Conservation (phyloP, 768 basidiomycete species). For the Leccinum ochraceum region DNA sequence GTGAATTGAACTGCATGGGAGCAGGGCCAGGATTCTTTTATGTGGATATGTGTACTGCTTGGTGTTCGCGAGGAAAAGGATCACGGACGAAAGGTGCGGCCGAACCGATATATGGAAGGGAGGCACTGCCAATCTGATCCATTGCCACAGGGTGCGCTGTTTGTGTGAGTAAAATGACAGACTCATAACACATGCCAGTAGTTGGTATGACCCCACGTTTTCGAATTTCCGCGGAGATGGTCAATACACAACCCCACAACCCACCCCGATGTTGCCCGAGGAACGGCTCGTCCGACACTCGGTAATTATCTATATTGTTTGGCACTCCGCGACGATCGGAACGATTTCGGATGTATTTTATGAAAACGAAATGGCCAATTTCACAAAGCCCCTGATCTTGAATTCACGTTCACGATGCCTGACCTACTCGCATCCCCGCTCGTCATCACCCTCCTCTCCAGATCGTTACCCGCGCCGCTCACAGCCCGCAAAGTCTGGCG, state of each 20-base stretch:
- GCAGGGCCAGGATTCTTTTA: too few relatives aligned
- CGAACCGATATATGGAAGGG: neutral
- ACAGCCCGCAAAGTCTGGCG: conserved; percentile 18
- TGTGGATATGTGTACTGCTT: neutral
- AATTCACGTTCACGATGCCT: neutral
- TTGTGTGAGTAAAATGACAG: neutral
- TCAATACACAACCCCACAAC: too few relatives aligned
- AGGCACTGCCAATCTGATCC: neutral
- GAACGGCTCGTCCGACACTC: too few relatives aligned
- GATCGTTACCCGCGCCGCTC: conserved; percentile 17
- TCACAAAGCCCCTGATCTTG: neutral
- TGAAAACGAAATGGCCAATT: neutral
- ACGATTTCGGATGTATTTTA: neutral
- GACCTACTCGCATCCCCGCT: conserved; percentile 17
- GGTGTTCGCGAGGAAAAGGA: neutral
- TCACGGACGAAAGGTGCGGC: neutral
- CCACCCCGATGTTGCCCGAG: too few relatives aligned
- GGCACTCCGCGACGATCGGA: neutral
- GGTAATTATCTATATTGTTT: neutral
- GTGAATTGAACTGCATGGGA: neutral
- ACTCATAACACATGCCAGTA: neutral
- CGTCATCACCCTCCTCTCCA: conserved; percentile 17
- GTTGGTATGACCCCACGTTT: too few relatives aligned
- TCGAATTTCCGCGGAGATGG: too few relatives aligned
- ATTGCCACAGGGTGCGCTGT: neutral